A percentile compares a stretch with the other conserved stretches of the same genome.
These are phyloP conservation scores for Coemansia sp. DNA, from an alignment of 192 early-diverging fungal genomes.

Conservation along the genomic window DNA sequence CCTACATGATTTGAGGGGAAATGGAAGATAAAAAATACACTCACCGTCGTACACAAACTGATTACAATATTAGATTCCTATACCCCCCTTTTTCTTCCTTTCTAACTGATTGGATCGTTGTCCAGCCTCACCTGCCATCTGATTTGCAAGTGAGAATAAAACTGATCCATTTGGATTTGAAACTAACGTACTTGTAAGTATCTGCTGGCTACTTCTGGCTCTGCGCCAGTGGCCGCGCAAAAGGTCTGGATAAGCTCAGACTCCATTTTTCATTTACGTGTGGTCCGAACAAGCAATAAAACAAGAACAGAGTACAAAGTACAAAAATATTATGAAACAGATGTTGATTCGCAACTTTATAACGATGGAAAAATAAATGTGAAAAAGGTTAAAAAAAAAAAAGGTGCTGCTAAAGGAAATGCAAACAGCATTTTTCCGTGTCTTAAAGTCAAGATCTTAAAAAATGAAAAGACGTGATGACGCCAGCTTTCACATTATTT, in stretches of 20 bases:
- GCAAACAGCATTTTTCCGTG: too few species aligned
- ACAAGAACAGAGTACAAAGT: neutral
- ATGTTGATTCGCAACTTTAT: slow-evolving; percentile 2
- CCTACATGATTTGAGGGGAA: slow-evolving; percentile 46
- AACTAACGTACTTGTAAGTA: slow-evolving; percentile 59
- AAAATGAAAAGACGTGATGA: neutral
- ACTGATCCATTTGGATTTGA: neutral
- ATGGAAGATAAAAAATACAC: neutral
- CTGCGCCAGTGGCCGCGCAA: slow-evolving; percentile 72
- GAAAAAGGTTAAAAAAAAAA: neutral
- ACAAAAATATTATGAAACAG: neutral
- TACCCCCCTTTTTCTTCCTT: too few species aligned
- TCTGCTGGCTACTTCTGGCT: slow-evolving; percentile 63
- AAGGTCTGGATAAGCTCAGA: slow-evolving; percentile 55
- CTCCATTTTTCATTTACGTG: slow-evolving; percentile 20
- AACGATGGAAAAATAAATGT: too few species aligned
- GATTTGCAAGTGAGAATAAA: neutral
- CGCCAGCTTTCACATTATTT: neutral
- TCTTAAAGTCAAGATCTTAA: neutral
- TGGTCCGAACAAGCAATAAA: neutral
- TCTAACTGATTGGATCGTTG: too few species aligned
- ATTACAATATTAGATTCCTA: too few species aligned
- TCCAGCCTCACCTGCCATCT: neutral
- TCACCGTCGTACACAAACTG: too few species aligned
- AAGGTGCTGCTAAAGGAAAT: too few species aligned